Evolutionary conservation across 768 basidiomycete species (phyloP), one percentile per base, ranked within the genome.

Genomic region (Russula sp.): DNA sequence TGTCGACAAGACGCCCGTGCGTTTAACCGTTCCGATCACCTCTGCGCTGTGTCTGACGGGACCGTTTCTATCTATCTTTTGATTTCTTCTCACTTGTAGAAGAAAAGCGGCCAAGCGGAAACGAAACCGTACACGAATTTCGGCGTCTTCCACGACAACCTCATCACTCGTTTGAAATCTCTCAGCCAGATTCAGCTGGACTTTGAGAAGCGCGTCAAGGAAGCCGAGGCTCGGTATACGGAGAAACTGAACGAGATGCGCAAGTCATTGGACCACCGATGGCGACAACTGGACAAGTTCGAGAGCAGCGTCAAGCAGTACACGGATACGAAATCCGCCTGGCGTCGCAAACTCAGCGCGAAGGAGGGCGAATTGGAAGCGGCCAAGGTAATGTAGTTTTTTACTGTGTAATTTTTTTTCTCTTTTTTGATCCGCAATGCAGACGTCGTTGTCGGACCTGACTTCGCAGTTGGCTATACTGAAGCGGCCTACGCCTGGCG

Each of bases 121-220:
- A 91, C 92, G 0, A 94, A 94, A 70, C 93, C 93, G 0, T 94
- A 92, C 75, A 92, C 93, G 22, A 96, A 96, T 75, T 97, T 98
- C 70, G 78, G 82, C 66, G 87, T 94, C 59, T 97, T 99, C 80
- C 91, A 96, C 68, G 94, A 97, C 74, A 94, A 94, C 68, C 83
- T 99, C 27, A 88, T 97, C 70, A 84, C 86, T 1, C 84, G 95
- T 13, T 79, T 99, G 34, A 93, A 94, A 70, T 79, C 86, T 0
- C 82, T 98, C 62, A 88, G 84, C 58, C 86, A 91, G 66, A 89
- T 98, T 40, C 88, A 93, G 72, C 73, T 82, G 35, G 86, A 93
- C 68, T 97, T 96, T 70, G 94, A 98, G 71, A 89, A 85, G 70
- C 84, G 89, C 11, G 79, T 80, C 66, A 93, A 92, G 73, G 91